These are phyloP conservation scores for Pascua guehoae DNA, from an alignment of 1,284 basidiomycete species.

Conservation along the genomic window DNA sequence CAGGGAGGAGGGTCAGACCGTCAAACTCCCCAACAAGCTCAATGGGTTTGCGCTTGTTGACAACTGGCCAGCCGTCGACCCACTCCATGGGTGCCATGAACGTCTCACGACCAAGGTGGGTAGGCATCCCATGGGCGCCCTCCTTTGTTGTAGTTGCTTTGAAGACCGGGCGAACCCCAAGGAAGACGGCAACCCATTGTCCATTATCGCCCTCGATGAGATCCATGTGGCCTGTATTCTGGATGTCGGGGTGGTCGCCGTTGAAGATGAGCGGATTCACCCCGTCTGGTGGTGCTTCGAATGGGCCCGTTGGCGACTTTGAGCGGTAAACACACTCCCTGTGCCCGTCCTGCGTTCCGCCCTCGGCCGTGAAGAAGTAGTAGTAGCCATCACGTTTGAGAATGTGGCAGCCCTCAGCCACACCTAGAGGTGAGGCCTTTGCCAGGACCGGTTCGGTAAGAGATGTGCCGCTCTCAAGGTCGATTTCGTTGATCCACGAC, in stretches of 20 bases:
- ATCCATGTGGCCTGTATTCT: slow-evolving; percentile 30
- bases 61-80: slow-evolving; percentile 26
- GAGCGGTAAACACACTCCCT: slow-evolving; percentile 24
- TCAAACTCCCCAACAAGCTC: slow-evolving; percentile 1
- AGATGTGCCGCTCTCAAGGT: slow-evolving; percentile 5
- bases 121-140: background rate
- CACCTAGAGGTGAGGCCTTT: slow-evolving; percentile 3
- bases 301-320: slow-evolving; percentile 11
- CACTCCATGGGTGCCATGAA: slow-evolving; percentile 24
- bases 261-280: slow-evolving; percentile 29
- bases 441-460: background rate
- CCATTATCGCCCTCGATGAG: slow-evolving; percentile 23
- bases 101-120: slow-evolving; percentile 23
- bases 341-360: slow-evolving; percentile 30
- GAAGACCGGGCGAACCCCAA: slow-evolving; percentile 17
- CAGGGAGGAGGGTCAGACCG: too few species aligned
- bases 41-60: slow-evolving; percentile 13
- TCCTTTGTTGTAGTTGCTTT: too few species aligned
- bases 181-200: slow-evolving; percentile 26
- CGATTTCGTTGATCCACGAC: slow-evolving; percentile 7
- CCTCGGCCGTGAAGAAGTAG: slow-evolving; percentile 36
- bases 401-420: slow-evolving; percentile 33
- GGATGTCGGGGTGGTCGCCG: slow-evolving; percentile 15
- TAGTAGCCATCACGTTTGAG: slow-evolving; percentile 24
- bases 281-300: slow-evolving; percentile 10